These are phyloP conservation scores for Beauveria medogensis DNA, from an alignment of 2,329 filamentous ascomycete genomes.

Conservation along the genomic window DNA sequence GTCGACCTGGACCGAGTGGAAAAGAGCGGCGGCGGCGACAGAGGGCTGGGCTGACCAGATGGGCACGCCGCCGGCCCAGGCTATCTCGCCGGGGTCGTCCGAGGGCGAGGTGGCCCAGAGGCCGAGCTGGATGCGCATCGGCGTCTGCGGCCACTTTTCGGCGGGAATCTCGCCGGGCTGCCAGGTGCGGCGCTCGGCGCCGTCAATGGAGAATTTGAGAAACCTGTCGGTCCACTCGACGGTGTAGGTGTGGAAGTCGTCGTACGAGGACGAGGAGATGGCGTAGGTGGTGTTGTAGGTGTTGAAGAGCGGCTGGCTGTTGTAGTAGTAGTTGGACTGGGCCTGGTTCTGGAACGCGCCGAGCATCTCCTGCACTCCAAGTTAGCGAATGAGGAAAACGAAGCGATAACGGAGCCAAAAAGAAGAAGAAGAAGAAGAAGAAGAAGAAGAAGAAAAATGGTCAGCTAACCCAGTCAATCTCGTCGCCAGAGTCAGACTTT, in stretches of 20 bases:
- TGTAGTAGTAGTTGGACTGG: slow-evolving; percentile 74
- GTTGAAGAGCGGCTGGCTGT: slow-evolving; percentile 49
- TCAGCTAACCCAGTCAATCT: slow-evolving; percentile 45
- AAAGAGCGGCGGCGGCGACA: slow-evolving; percentile 16
- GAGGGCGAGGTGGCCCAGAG: slow-evolving; percentile 45
- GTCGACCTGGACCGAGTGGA: slow-evolving; percentile 20
- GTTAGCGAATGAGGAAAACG: background rate
- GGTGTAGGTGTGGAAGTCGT: slow-evolving; percentile 53
- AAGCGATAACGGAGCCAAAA: background rate
- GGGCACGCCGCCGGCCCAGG: slow-evolving; percentile 56
- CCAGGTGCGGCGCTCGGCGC: slow-evolving; percentile 24
- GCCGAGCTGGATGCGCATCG: slow-evolving; percentile 58
- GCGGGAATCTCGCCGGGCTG: slow-evolving; percentile 37
- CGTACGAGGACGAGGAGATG: slow-evolving; percentile 31
- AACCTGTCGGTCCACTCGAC: slow-evolving; percentile 56
- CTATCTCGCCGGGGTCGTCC: slow-evolving; percentile 48
- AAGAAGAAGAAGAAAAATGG: no score
- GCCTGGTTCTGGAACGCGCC: slow-evolving; percentile 42
- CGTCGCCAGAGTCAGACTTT: slow-evolving; percentile 69
- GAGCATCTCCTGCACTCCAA: slow-evolving; percentile 19
- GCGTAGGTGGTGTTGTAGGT: slow-evolving; percentile 41
- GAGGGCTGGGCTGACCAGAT: slow-evolving; percentile 20
- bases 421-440: no score
- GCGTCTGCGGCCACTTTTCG: slow-evolving; percentile 57
- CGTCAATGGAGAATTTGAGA: slow-evolving; percentile 54